These are phyloP conservation scores for Rosa persica DNA, from an alignment of 306 rosid genomes.

Conservation along the genomic window DNA sequence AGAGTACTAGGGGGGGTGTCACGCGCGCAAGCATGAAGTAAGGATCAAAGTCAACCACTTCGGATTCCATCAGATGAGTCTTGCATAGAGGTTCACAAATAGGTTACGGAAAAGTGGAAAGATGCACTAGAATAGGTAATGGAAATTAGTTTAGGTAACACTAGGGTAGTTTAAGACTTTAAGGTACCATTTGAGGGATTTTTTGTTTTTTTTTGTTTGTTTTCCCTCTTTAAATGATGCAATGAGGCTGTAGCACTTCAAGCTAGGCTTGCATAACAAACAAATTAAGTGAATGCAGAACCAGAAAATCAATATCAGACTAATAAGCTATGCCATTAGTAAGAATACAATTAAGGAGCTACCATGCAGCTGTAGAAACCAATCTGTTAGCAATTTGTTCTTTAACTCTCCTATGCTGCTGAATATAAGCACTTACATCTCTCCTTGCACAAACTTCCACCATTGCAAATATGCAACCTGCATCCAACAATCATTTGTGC, in stretches of 20 bases:
- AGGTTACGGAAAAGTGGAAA: too few relatives aligned
- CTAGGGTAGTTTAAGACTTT: too few relatives aligned
- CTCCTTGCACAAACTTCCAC: not conserved
- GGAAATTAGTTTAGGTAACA: too few relatives aligned
- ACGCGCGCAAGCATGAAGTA: too few relatives aligned
- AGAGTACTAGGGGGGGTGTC: too few relatives aligned
- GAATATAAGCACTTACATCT: not conserved
- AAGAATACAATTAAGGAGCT: constrained; percentile 6
- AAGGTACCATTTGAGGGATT: too few relatives aligned
- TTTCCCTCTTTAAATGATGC: not conserved
- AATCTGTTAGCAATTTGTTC: constrained; percentile 5
- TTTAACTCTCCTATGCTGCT: not conserved
- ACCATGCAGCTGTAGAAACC: constrained; percentile 64
- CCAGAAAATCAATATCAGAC: not conserved
- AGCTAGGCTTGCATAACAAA: constrained; percentile 42
- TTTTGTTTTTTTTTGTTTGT: too few relatives aligned
- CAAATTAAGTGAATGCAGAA: not conserved
- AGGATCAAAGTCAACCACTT: too few relatives aligned
- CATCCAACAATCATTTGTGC: too few relatives aligned
- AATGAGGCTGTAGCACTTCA: constrained; percentile 41
- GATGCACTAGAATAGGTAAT: too few relatives aligned
- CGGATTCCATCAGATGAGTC: not conserved
- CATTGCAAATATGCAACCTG: not conserved
- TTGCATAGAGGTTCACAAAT: too few relatives aligned
- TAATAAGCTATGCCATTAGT: not conserved